phyloP scores from a whole-genome alignment of 176 grass and related monocot genomes.

The Triticum monococcum region DNA sequence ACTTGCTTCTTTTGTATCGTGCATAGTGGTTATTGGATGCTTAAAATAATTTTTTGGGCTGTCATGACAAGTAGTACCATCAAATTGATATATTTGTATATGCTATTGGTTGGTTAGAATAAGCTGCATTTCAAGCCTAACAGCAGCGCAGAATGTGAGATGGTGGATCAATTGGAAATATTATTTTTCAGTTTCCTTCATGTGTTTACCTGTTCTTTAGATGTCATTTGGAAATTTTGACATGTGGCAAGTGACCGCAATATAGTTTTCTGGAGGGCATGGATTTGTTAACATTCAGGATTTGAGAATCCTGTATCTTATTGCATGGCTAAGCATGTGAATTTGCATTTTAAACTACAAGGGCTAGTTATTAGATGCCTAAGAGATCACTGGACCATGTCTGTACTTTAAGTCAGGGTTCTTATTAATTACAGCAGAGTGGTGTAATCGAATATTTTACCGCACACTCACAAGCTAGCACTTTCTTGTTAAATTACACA shows the following conservation, averaged over 20 bases:
- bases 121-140: background rate
- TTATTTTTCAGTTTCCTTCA: background rate
- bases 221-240: background rate
- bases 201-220: background rate
- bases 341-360: background rate
- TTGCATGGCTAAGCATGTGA: background rate
- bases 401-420: background rate
- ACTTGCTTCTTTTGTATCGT: background rate
- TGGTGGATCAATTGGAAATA: background rate
- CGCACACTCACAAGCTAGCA: background rate
- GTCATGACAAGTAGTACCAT: background rate
- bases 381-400: background rate
- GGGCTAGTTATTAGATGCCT: background rate
- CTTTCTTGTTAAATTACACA: conserved; percentile 10
- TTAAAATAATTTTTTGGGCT: background rate
- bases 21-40: background rate
- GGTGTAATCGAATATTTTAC: background rate
- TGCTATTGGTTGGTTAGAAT: background rate
- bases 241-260: background rate
- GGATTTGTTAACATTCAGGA: conserved; percentile 2
- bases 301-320: background rate
- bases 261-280: conserved; percentile 6
- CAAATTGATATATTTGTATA: background rate
- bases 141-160: background rate
- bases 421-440: background rate